Base-by-base conservation (phyloP, 1,284 basidiomycete species). In the Leccinum pachyderme region DNA sequence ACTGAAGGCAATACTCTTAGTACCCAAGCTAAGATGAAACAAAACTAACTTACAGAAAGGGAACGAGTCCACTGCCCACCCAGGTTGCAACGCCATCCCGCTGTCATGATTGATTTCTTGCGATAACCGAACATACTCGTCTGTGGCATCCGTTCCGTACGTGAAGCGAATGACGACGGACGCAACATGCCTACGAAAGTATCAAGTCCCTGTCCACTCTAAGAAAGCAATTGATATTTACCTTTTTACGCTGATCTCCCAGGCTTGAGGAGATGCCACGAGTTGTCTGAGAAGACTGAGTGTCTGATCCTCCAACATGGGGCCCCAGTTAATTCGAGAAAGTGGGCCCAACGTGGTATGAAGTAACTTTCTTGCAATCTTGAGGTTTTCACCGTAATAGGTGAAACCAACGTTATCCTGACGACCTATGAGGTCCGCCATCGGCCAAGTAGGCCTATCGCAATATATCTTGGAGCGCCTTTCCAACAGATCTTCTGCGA, bases 381-480 rank as follows among this genome's bases (percentile, higher is more conserved):
- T 52, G 12, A 58, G 57, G 12, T 53, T 44, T 24, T 59, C 57
- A 27, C 57, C 56, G 13, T 59, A 58, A 32, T 59, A 58, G 7
- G 57, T 47, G 29, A 58, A 58, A 9, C 57, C 57, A 32, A 58
- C 53, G 9, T 55, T 56, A 55, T 49, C 33, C 39, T 56, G 55
- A 24, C 70, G 73, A 48, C 72, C 73, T 25, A 74, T 61, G 15
- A 74, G 59, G 49, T 75, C 69, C 35, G 27, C 47, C 59, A 60
- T 60, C 25, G 54, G 46, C 55, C 71, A 59, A 29, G 58, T 51
- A 2, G 74, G 73, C 9, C 74, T 66, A 44, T 71, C 69, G 0
- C 73, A 72, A 59, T 75, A 75, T 54, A 72, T 72, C 35, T 63
- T 57, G 48, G 69, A 68, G 52, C 71, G 66, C 60, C 69, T 71